Evolutionary conservation across 441 rosid genomes (phyloP).

Genomic region (Mallotus repandus): DNA sequence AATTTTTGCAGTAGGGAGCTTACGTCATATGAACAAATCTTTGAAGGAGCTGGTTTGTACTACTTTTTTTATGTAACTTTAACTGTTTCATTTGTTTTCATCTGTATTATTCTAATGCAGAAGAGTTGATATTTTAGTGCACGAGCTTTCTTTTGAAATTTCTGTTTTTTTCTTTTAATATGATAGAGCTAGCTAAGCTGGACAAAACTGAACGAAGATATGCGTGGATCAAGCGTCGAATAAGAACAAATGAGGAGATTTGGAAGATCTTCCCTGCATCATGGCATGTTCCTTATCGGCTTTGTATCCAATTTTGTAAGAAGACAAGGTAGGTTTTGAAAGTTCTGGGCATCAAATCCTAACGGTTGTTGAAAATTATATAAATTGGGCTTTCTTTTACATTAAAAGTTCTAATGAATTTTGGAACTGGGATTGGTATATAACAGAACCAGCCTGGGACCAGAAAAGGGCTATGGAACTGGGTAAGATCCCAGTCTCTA

Average conservation of each 20-base stretch:
- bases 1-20: conserved; percentile 98
- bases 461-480: background rate
- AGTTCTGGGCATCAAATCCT: background rate
- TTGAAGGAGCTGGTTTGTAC: conserved; percentile 98
- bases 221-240: conserved; percentile 99
- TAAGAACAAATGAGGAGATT: conserved; percentile 94
- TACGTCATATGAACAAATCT: conserved; percentile 96
- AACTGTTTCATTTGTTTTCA: background rate
- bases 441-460: background rate
- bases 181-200: conserved; percentile 90
- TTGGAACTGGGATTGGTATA: background rate
- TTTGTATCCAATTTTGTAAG: conserved; percentile 95
- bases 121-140: background rate
- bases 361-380: background rate
- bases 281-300: conserved; percentile 97
- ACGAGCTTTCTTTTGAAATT: conserved; percentile 19
- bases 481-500: background rate
- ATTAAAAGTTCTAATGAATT: background rate
- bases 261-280: conserved; percentile 96
- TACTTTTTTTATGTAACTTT: background rate
- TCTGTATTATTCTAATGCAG: background rate
- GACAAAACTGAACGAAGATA: conserved; percentile 96
- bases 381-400: background rate
- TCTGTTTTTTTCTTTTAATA: conserved; percentile 17
- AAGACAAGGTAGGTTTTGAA: conserved; percentile 67